Conservation (phyloP, 345 rosid species). For the Gossypium thurberi region DNA sequence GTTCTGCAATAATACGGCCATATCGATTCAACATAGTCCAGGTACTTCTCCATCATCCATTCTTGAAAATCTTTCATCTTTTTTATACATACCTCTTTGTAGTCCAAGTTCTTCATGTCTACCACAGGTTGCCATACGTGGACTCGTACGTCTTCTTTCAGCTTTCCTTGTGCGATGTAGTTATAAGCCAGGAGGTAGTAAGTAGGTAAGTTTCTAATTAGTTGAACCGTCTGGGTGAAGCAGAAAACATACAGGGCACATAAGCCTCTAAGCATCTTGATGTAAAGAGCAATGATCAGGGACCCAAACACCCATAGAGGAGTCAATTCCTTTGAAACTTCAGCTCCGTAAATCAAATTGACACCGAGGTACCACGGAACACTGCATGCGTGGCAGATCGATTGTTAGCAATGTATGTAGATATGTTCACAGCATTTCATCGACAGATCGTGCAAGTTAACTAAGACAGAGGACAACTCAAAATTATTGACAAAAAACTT, state of each 20-base stretch:
- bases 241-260: slow-evolving; percentile 62
- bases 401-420: slow-evolving; percentile 12
- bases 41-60: slow-evolving; percentile 59
- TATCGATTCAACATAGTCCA: slow-evolving; percentile 76
- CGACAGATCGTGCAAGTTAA: background rate
- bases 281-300: slow-evolving; percentile 49
- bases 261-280: slow-evolving; percentile 63
- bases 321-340: slow-evolving; percentile 72
- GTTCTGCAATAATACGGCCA: slow-evolving; percentile 98
- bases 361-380: slow-evolving; percentile 59
- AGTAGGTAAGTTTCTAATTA: slow-evolving; percentile 49
- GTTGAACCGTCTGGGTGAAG: slow-evolving; percentile 55
- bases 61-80: slow-evolving; percentile 49
- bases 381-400: slow-evolving; percentile 36
- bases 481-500: background rate
- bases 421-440: background rate
- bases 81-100: slow-evolving; percentile 46
- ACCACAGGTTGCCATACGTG: slow-evolving; percentile 47
- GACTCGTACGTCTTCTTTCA: slow-evolving; percentile 44
- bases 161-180: slow-evolving; percentile 55
- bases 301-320: slow-evolving; percentile 91
- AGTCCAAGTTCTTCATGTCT: slow-evolving; percentile 55
- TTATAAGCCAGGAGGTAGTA: slow-evolving; percentile 42
- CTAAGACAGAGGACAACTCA: background rate
- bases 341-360: slow-evolving; percentile 53